Base-by-base conservation (phyloP, 2,329 filamentous ascomycete species). In the Ophiostoma australiae region DNA sequence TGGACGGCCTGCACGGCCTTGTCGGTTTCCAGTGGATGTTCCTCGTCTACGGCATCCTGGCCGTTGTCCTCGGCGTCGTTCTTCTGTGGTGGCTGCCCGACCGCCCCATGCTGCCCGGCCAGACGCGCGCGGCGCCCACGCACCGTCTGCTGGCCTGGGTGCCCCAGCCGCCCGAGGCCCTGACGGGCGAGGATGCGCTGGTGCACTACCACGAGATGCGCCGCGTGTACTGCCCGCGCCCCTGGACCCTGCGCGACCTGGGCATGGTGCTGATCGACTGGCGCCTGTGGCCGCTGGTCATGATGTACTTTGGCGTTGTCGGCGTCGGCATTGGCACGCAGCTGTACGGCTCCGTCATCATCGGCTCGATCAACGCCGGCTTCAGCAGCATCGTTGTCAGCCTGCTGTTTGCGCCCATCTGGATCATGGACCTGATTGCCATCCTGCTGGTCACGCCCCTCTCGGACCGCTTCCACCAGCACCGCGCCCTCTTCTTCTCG, bases 271-370 rank as follows among this genome's bases (percentile, higher is more conserved):
- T 97, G 39, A 83, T 91, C 48, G 93, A 97, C 80, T 97, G 93
- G 93, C 87, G 93, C 2, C 84, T 97, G 23, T 97, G 92, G 91
- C 93, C 93, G 1, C 80, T 97, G 74, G 85, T 90, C 1, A 77
- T 97, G 70, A 97, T 97, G 93, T 97, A 97, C 81, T 97, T 97
- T 81, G 93, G 93, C 27, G 93, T 97, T 3, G 93, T 97, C 1
- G 93, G 93, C 31, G 93, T 97, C 3, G 93, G 93, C 10, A 97
- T 97, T 73, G 93, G 93, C 65, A 93, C 92, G 0, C 93, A 97
- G 80, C 87, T 91, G 67, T 97, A 97, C 77, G 92, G 91, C 41
- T 94, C 90, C 2, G 88, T 97, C 74, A 97, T 97, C 76, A 95
- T 97, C 76, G 85, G 87, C 20, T 87, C 89, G 11, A 95, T 95